Percentiles rank a stretch among this genome's conserved stretches.
Conservation (phyloP, 2,329 filamentous ascomycete genomes). For the Colletotrichum chrysophilum region DNA sequence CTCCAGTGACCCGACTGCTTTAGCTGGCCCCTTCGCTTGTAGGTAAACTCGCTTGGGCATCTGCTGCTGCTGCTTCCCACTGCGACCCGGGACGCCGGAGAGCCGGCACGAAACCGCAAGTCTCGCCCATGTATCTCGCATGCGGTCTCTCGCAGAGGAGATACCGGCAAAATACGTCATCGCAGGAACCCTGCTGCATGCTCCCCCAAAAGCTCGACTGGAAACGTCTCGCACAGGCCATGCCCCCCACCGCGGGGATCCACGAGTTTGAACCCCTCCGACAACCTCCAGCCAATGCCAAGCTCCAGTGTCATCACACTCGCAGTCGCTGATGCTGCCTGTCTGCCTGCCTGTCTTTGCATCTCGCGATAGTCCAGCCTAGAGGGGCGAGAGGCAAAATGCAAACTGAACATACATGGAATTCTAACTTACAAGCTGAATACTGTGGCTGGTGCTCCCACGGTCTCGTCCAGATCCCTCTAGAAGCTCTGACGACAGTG, state of each 20-base stretch:
- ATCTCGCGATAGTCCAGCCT: neutral
- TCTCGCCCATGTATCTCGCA: neutral
- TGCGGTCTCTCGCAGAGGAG: neutral
- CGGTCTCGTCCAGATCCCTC: neutral
- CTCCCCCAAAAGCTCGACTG: slow-evolving; percentile 2
- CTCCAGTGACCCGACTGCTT: neutral
- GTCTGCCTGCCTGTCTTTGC: neutral
- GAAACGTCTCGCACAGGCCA: slow-evolving; percentile 18
- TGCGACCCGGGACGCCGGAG: slow-evolving; percentile 3
- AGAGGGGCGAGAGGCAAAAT: neutral
- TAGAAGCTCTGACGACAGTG: neutral
- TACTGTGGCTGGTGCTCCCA: neutral
- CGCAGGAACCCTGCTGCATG: neutral
- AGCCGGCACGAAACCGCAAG: neutral
- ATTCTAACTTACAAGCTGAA: neutral
- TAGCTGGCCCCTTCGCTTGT: neutral
- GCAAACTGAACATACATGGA: neutral
- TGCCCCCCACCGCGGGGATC: neutral
- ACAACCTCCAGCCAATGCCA: neutral
- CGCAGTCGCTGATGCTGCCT: neutral
- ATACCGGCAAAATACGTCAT: neutral
- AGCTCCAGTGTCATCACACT: neutral
- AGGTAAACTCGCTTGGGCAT: neutral
- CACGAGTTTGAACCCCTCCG: slow-evolving; percentile 5
- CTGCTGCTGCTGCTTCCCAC: neutral